phyloP scores from a whole-genome alignment of 2,329 filamentous ascomycete species.

The Lasiodiplodia citricola region DNA sequence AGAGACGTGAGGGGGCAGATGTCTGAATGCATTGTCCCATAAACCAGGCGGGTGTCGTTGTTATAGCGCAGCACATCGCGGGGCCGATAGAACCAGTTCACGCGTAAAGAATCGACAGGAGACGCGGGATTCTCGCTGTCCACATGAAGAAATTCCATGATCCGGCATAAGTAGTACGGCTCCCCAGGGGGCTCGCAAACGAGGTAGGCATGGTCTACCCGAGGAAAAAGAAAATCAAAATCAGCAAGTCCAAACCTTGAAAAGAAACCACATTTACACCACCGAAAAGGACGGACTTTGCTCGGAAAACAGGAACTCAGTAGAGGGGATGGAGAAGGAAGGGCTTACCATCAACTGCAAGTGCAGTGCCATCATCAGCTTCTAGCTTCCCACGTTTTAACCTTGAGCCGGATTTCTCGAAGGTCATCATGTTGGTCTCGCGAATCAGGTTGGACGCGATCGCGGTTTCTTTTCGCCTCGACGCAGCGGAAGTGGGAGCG shows the following conservation, averaged over 20 bases:
- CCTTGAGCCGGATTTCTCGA: slow-evolving; percentile 67
- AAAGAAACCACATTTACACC: not conserved
- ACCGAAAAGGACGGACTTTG: not conserved
- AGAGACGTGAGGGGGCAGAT: slow-evolving; percentile 89
- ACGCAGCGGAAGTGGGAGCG: slow-evolving; percentile 42
- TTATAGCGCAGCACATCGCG: slow-evolving; percentile 94
- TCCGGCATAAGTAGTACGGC: slow-evolving; percentile 94
- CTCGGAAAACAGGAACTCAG: not conserved
- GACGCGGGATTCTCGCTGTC: slow-evolving; percentile 71
- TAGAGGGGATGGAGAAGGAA: not conserved
- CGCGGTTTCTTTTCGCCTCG: slow-evolving; percentile 44
- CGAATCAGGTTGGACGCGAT: slow-evolving; percentile 50
- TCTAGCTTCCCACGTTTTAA: slow-evolving; percentile 62
- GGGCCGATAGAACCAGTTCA: slow-evolving; percentile 98
- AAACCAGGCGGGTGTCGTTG: slow-evolving; percentile 87
- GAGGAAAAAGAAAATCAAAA: slow-evolving; percentile 28
- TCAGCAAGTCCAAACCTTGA: slow-evolving; percentile 40
- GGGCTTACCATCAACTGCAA: slow-evolving; percentile 82
- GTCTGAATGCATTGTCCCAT: slow-evolving; percentile 98
- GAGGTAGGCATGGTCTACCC: slow-evolving; percentile 84
- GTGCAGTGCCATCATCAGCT: slow-evolving; percentile 86
- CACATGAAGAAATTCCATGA: slow-evolving; percentile 95
- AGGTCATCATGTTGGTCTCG: slow-evolving; percentile 87
- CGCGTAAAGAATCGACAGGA: slow-evolving; percentile 83
- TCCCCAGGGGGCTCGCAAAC: slow-evolving; percentile 97